phyloP scores from a whole-genome alignment of 148 eudicot genomes.

The Chenopodium formosanum region DNA sequence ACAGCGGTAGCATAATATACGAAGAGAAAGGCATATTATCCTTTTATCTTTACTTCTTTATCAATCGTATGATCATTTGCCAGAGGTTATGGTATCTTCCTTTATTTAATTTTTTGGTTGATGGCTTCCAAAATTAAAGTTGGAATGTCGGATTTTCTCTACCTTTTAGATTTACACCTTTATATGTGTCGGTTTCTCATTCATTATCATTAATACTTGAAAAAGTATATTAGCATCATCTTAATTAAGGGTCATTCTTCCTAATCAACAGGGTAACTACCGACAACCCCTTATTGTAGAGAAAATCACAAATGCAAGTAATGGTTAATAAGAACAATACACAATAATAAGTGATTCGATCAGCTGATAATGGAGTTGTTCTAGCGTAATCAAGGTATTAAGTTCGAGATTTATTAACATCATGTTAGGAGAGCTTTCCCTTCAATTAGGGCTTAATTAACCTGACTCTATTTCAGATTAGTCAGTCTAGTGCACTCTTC shows the following conservation, averaged over 20 bases:
- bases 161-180: not conserved
- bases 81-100: constrained; percentile 8
- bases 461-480: no score
- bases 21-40: not conserved
- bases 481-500: no score
- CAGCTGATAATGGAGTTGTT: no score
- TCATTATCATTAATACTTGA: not conserved
- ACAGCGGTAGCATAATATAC: not conserved
- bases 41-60: not conserved
- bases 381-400: no score
- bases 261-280: not conserved
- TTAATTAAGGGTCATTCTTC: not conserved
- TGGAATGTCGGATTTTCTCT: constrained; percentile 2
- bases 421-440: no score
- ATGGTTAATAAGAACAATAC: no score
- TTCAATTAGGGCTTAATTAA: no score
- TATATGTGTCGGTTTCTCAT: constrained; percentile 13
- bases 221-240: not conserved
- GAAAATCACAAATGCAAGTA: no score
- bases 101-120: not conserved
- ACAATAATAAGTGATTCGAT: no score
- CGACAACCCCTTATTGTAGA: not conserved
- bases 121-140: not conserved
- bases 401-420: no score
- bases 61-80: not conserved